Base-by-base conservation (phyloP, 2,329 filamentous ascomycete species). In the Talaromyces sp. region DNA sequence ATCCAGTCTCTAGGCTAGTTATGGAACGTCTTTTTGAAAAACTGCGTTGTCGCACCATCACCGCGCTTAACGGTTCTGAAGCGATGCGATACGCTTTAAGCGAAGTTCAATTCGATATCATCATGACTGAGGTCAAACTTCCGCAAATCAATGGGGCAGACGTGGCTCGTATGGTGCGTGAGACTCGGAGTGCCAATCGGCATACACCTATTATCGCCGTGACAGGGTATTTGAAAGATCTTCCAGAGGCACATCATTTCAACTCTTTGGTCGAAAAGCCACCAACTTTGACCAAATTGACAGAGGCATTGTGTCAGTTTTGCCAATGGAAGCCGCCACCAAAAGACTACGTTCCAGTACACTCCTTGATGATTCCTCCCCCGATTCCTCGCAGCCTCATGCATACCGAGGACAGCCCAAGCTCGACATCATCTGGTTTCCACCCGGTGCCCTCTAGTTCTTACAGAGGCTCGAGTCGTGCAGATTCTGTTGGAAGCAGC, bases 11-110 rank as follows among this genome's bases (percentile, higher is more conserved):
- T 5, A 87, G 94, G 27, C 88, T 99, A 81, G 94, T 99, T n/a
- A 98, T 99, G 94, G 95, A 99, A 73, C 95, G 96, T 69, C 80
- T 99, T 7, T 83, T 99, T 58, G 95, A 99, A 75, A 99, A 98
- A 77, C 81, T 98, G 40, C 89, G 92, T 40, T 99, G 95, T 70
- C 90, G 95, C 50, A 97, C 94, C 8, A 95, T 99, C 69, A 92
- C 91, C 2, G 94, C 95, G 4, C 85, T 89, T 3, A 96, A 93
- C 68, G 95, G 95, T 0, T 89, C 91, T 0, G 95, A 99, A 72
- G 95, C 94, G 10, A 89, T 96, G 69, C 87, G 94, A 27, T 96
- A 95, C 76, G 92, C 95, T 31, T 91, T 96, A 82, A 94, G 94
- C 71, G 94, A 98, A 72, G 94, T 99, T 72, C 96, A 98, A 72